Conservation (phyloP, 1,284 basidiomycete species). For the Coniferiporia weirii region DNA sequence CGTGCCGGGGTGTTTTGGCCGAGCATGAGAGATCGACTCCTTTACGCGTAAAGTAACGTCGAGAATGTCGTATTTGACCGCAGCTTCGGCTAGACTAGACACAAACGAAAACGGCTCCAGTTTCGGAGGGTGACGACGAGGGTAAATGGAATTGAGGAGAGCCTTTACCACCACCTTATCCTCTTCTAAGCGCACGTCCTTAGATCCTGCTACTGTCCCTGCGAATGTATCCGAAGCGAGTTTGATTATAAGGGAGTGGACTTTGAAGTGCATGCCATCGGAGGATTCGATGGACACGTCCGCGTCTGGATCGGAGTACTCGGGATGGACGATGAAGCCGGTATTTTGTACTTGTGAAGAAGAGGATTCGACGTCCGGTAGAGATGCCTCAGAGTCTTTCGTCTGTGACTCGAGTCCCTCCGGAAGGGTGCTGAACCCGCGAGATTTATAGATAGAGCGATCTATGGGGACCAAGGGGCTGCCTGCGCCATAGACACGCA, state of each 20-base stretch:
- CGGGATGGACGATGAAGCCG: neutral
- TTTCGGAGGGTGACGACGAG: conserved; percentile 1
- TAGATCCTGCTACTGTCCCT: conserved; percentile 5
- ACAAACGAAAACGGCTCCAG: neutral
- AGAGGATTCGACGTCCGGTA: neutral
- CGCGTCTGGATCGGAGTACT: conserved; percentile 3
- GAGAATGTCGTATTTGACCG: conserved; percentile 12
- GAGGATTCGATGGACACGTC: conserved; percentile 6
- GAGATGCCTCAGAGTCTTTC: neutral
- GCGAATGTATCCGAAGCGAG: conserved; percentile 11
- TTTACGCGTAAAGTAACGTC: neutral
- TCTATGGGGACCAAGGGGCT: too few relatives aligned
- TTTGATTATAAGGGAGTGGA: conserved; percentile 10
- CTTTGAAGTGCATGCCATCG: conserved; percentile 13
- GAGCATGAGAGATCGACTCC: neutral
- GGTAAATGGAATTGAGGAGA: conserved; percentile 12
- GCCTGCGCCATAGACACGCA: too few relatives aligned
- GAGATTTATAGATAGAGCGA: too few relatives aligned
- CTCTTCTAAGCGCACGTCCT: neutral
- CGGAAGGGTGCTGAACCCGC: too few relatives aligned
- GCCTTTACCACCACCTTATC: neutral
- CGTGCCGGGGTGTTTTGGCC: conserved; percentile 17
- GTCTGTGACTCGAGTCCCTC: too few relatives aligned
- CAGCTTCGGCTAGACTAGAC: neutral
- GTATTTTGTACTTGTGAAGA: too few relatives aligned